Evolutionary conservation across 176 grass and related monocot species (phyloP), one percentile per base, ranked within the genome.

Genomic region (Eremochloa ophiuroides): DNA sequence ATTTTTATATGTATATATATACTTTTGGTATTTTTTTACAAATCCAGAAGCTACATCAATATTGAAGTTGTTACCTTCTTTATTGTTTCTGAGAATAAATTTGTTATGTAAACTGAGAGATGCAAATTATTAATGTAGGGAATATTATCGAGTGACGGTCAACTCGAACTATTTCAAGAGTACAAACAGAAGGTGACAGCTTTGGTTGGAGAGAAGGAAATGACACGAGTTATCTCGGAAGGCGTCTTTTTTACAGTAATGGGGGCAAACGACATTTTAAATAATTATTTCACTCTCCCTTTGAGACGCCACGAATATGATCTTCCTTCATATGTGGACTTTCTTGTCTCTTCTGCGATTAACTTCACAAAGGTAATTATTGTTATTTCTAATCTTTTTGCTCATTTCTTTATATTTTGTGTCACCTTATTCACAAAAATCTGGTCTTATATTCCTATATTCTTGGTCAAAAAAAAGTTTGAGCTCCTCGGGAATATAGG

Each of bases 291-390:
- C 42, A 0, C 20, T 2, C 0, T 85, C 22, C 82, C 82, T 5
- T 11, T 91, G 6, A 87, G 89, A 33, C 62, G 46, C 4, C 34
- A 64, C 20, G 2, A 71, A 20, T 94, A 89, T 25, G 92, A 91
- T 29, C 30, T 94, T 37, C n/a, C 89, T 50, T 83, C 75, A 4
- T 94, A 94, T 2, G 71, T 86, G 14, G 76, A 85, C 2, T 89
- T 88, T 62, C 46, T 94, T 43, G 77, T 84, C 14, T 76, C 62
- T 20, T 67, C 41, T 0, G 86, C 83, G 10, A 17, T 88, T 15
- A 79, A 80, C 27, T 94, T 94, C 78, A 77, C 75, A 8, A 30
- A n/a, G 89, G 92, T n/a, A n/a, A n/a, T n/a, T n/a, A n/a, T n/a
- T n/a, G n/a, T n/a, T n/a, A n/a, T n/a, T n/a, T n/a, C n/a, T n/a